Percentiles rank a stretch among this genome's conserved stretches.
Evolutionary conservation across 177 flowering plant species (phyloP).

Genomic region (Vitis hybrid): DNA sequence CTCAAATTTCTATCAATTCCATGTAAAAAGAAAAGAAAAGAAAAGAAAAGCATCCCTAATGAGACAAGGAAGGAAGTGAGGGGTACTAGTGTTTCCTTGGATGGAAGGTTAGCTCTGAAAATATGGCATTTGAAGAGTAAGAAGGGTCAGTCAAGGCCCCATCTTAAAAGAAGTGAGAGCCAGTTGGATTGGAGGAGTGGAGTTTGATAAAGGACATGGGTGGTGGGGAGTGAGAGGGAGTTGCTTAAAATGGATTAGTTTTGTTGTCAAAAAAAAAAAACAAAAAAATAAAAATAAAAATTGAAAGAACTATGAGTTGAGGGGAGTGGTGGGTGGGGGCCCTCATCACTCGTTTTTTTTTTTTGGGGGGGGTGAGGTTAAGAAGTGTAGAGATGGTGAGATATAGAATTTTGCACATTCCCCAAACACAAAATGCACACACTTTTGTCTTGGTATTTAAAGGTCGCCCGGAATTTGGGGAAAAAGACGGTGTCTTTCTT

Average conservation of each 20-base stretch:
- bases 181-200: constrained; percentile 9
- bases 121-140: constrained; percentile 11
- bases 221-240: not conserved
- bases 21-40: not conserved
- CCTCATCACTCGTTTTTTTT: not conserved
- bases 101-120: constrained; percentile 3
- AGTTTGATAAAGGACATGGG: no score
- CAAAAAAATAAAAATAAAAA: not conserved
- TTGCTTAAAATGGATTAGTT: constrained; percentile 16
- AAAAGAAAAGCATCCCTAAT: not conserved
- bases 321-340: not conserved
- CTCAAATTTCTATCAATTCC: no score
- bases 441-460: constrained; percentile 24
- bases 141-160: constrained; percentile 21
- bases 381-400: constrained; percentile 14
- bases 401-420: constrained; percentile 43
- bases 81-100: not conserved
- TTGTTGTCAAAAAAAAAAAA: not conserved
- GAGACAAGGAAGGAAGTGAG: not conserved
- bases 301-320: no score
- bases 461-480: constrained; percentile 66
- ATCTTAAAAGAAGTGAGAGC: constrained; percentile 36
- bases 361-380: constrained; percentile 3
- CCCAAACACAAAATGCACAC: constrained; percentile 32
- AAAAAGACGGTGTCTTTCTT: constrained; percentile 37